Conservation (phyloP, 2,329 filamentous ascomycete species). For the Ramularia endophylla region DNA sequence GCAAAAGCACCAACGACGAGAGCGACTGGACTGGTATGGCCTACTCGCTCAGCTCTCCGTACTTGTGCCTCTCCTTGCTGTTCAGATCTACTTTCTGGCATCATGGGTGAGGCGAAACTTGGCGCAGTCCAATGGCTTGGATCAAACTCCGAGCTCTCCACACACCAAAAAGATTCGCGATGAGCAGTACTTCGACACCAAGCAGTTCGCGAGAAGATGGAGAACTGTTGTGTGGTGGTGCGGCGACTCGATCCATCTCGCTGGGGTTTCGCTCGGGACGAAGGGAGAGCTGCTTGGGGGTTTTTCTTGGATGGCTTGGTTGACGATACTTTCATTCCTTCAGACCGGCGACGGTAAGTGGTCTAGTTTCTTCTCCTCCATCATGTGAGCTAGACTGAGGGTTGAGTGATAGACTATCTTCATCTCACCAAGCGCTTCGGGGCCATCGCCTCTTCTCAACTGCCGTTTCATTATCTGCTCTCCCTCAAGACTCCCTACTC, state of each 20-base stretch:
- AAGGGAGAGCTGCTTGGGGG: constrained; percentile 47
- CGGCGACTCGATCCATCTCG: constrained; percentile 17
- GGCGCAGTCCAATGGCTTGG: constrained; percentile 3
- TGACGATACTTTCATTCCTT: constrained; percentile 45
- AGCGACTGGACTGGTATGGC: constrained; percentile 50
- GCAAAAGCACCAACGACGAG: constrained; percentile 46
- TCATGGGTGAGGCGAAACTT: constrained; percentile 25
- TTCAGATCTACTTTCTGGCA: constrained; percentile 36
- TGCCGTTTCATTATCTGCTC: constrained; percentile 55
- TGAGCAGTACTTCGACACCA: neutral
- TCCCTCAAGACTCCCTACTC: constrained; percentile 46
- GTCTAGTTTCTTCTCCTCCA: neutral
- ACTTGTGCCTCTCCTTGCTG: constrained; percentile 40
- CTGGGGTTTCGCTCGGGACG: constrained; percentile 40
- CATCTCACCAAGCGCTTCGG: constrained; percentile 59
- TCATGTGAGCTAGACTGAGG: too few species aligned
- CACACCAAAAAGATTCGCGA: constrained; percentile 25
- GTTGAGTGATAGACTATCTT: constrained; percentile 48
- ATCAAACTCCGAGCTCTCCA: constrained; percentile 19
- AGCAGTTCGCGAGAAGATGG: constrained; percentile 8
- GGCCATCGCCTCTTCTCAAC: constrained; percentile 53
- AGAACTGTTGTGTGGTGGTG: constrained; percentile 32
- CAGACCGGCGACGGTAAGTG: constrained; percentile 50
- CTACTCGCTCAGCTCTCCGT: constrained; percentile 51
- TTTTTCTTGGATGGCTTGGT: constrained; percentile 47